phyloP scores from a whole-genome alignment of 805 yeast species.

The Candida insectalens region DNA sequence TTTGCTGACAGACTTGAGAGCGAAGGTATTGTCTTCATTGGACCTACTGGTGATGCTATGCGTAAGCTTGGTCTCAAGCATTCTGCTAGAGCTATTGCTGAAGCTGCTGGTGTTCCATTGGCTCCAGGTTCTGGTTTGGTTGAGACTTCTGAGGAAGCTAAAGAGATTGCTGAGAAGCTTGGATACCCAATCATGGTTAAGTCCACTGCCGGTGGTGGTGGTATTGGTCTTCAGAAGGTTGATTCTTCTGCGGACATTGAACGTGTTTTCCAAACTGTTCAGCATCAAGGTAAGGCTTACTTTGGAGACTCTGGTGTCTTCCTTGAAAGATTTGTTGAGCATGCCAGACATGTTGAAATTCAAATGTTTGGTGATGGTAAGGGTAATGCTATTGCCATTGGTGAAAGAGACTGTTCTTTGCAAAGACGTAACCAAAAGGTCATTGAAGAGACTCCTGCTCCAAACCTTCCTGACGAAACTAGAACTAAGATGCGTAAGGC shows the following conservation, averaged over 20 bases:
- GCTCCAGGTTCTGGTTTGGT: constrained; percentile 96
- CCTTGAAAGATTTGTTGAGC: constrained; percentile 87
- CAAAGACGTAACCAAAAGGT: constrained; percentile 96
- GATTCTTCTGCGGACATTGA: constrained; percentile 74
- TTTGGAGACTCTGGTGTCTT: constrained; percentile 96
- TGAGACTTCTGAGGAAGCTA: constrained; percentile 63
- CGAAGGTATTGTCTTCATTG: constrained; percentile 86
- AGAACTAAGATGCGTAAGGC: constrained; percentile 69
- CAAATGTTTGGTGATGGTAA: constrained; percentile 95
- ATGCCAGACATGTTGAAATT: constrained; percentile 93
- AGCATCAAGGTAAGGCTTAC: constrained; percentile 87
- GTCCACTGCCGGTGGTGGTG: constrained; percentile 99
- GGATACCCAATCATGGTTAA: constrained; percentile 93
- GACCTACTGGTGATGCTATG: constrained; percentile 94
- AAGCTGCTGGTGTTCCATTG: constrained; percentile 84
- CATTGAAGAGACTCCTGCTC: constrained; percentile 97
- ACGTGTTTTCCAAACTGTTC: constrained; percentile 80
- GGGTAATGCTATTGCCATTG: constrained; percentile 88
- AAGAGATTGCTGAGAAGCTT: constrained; percentile 58
- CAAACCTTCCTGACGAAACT: constrained; percentile 76
- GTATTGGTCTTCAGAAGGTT: constrained; percentile 93
- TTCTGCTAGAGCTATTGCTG: constrained; percentile 92
- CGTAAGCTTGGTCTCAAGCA: constrained; percentile 88
- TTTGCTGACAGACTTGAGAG: constrained; percentile 79
- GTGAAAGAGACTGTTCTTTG: constrained; percentile 95